phyloP scores from a whole-genome alignment of 345 rosid species.

The Reutealis trisperma region DNA sequence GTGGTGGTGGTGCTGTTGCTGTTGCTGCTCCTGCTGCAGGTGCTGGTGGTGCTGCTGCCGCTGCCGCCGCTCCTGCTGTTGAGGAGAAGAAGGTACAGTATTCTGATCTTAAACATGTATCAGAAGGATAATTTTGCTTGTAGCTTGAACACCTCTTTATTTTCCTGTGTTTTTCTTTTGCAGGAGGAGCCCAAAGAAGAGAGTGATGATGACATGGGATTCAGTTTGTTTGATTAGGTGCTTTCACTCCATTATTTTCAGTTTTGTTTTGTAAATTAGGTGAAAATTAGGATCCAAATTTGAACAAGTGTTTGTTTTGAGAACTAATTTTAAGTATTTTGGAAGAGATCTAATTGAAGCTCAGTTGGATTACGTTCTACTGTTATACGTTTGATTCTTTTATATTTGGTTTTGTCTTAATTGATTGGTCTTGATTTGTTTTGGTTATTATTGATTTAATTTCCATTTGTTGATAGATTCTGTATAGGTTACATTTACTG shows the following conservation, averaged over 20 bases:
- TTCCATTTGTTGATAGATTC: too few species aligned
- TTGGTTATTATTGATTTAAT: too few species aligned
- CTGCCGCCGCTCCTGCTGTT: conserved; percentile 43
- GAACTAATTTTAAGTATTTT: too few species aligned
- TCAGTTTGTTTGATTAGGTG: conserved; percentile 31
- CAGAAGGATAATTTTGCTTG: too few species aligned
- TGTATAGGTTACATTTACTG: too few species aligned
- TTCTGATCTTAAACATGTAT: too few species aligned
- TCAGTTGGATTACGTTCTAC: too few species aligned
- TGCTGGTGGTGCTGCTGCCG: conserved; percentile 31
- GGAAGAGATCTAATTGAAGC: too few species aligned
- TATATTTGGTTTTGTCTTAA: too few species aligned
- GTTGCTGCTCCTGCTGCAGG: conserved; percentile 30
- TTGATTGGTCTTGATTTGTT: too few species aligned
- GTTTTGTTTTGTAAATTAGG: not conserved
- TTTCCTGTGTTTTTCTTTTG: not conserved
- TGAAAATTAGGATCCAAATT: not conserved
- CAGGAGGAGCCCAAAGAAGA: conserved; percentile 35
- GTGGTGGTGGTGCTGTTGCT: conserved; percentile 45
- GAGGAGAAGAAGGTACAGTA: conserved; percentile 42
- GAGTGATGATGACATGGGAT: conserved; percentile 37
- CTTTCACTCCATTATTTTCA: not conserved
- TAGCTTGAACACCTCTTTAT: not conserved
- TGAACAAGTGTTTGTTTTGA: too few species aligned
- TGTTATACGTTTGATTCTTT: too few species aligned